Conservation (phyloP, 305 asterid species). For the Fraxinus nigra region DNA sequence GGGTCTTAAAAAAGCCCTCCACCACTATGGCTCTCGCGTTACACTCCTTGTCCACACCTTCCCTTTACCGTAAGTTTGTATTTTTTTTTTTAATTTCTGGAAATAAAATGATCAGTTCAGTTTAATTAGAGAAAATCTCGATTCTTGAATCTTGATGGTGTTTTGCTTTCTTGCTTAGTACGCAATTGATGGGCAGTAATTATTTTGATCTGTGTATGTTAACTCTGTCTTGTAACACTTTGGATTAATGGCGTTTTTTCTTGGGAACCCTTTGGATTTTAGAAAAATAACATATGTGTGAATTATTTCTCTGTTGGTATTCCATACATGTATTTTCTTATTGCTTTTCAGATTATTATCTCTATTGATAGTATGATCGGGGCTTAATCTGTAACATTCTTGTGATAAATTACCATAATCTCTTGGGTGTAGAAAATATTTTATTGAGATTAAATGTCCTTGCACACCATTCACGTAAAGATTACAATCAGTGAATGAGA, state of each 20-base stretch:
- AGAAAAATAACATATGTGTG: not conserved
- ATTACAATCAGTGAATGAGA: not conserved
- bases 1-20: constrained; percentile 58
- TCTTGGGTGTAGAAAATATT: not conserved
- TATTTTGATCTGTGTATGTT: not conserved
- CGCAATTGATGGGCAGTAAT: not conserved
- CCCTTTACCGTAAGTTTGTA: constrained; percentile 62
- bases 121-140: not conserved
- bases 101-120: not conserved
- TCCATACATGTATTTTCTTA: not conserved
- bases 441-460: not conserved
- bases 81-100: not conserved
- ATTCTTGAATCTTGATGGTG: not conserved
- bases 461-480: not conserved
- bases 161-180: not conserved
- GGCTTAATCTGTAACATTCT: not conserved
- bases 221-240: not conserved
- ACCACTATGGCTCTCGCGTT: constrained; percentile 49
- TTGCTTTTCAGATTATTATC: not conserved
- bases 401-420: not conserved
- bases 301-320: not conserved
- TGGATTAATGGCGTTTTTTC: not conserved
- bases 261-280: not conserved
- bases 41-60: constrained; percentile 62
- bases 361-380: not conserved